Percentiles rank a stretch among this genome's conserved stretches.
Evolutionary conservation across 2,329 filamentous ascomycete species (phyloP).

Genomic region (Aciculosporium take): DNA sequence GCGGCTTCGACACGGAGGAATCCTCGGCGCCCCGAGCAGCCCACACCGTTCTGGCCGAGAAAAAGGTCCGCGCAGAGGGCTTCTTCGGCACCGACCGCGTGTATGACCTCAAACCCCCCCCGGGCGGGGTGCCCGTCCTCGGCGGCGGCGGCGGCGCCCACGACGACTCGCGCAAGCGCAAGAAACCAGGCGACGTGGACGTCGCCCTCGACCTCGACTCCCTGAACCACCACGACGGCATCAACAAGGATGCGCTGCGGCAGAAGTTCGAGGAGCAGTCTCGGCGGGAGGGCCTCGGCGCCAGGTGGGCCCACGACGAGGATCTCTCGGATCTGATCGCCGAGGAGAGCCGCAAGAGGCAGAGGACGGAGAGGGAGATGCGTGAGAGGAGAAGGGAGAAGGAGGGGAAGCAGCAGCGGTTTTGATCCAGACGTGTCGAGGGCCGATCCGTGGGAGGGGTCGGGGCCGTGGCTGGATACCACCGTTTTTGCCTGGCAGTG

Average conservation of each 20-base stretch:
- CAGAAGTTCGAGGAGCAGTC: constrained; percentile 64
- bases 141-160: constrained; percentile 68
- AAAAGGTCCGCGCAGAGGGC: constrained; percentile 69
- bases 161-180: constrained; percentile 65
- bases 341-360: constrained; percentile 76
- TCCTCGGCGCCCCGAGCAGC: constrained; percentile 59
- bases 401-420: constrained; percentile 39
- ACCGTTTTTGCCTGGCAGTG: too few relatives aligned
- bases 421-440: too few relatives aligned
- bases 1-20: constrained; percentile 81
- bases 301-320: constrained; percentile 64
- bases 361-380: constrained; percentile 76
- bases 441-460: too few relatives aligned
- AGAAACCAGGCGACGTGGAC: constrained; percentile 93
- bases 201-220: constrained; percentile 81
- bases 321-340: constrained; percentile 94
- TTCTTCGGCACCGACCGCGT: constrained; percentile 94
- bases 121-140: constrained; percentile 52
- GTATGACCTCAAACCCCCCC: constrained; percentile 60
- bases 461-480: too few relatives aligned
- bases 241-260: constrained; percentile 73
- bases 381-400: constrained; percentile 51
- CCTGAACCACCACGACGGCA: constrained; percentile 56
- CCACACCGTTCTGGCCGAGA: constrained; percentile 82
- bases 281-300: constrained; percentile 50